phyloP scores from a whole-genome alignment of 371 early-diverging fungal genomes.

The Zychaea mexicana region DNA sequence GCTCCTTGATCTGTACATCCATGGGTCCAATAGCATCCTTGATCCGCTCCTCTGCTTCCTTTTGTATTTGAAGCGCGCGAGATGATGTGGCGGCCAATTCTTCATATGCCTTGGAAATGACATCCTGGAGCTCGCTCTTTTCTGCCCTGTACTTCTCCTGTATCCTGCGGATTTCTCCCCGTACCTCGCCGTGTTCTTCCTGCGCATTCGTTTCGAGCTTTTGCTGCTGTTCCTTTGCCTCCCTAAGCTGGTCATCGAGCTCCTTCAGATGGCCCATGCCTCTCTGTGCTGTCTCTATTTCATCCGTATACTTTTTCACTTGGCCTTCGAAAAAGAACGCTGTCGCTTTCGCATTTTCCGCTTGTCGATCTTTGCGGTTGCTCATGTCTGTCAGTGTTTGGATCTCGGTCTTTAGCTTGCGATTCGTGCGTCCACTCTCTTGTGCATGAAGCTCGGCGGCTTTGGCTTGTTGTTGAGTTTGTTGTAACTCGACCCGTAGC shows the following conservation, averaged over 20 bases:
- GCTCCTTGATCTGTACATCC: constrained; percentile 26
- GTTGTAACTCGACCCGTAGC: constrained; percentile 38
- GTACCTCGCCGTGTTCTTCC: constrained; percentile 34
- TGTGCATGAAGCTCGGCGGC: constrained; percentile 46
- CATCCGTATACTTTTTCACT: constrained; percentile 54
- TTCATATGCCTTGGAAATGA: constrained; percentile 39
- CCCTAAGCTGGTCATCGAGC: constrained; percentile 45
- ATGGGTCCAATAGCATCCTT: constrained; percentile 27
- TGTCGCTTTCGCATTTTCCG: constrained; percentile 54
- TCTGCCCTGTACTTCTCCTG: constrained; percentile 36
- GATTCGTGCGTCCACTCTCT: constrained; percentile 52
- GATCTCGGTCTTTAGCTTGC: constrained; percentile 49
- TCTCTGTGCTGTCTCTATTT: constrained; percentile 48
- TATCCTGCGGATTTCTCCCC: constrained; percentile 24
- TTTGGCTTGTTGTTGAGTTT: constrained; percentile 50
- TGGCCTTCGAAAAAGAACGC: constrained; percentile 57
- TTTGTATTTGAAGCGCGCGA: constrained; percentile 34
- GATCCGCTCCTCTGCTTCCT: constrained; percentile 40
- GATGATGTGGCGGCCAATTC: constrained; percentile 35
- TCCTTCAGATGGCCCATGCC: constrained; percentile 51
- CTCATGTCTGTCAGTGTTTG: constrained; percentile 55
- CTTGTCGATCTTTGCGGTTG: constrained; percentile 54
- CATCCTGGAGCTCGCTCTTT: constrained; percentile 30
- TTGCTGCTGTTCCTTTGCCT: constrained; percentile 41
- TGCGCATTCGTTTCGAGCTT: constrained; percentile 34